A percentile compares a stretch with the other conserved stretches of the same genome.
Conservation (phyloP, 768 basidiomycete species). For the Ephemerocybe angulata region DNA sequence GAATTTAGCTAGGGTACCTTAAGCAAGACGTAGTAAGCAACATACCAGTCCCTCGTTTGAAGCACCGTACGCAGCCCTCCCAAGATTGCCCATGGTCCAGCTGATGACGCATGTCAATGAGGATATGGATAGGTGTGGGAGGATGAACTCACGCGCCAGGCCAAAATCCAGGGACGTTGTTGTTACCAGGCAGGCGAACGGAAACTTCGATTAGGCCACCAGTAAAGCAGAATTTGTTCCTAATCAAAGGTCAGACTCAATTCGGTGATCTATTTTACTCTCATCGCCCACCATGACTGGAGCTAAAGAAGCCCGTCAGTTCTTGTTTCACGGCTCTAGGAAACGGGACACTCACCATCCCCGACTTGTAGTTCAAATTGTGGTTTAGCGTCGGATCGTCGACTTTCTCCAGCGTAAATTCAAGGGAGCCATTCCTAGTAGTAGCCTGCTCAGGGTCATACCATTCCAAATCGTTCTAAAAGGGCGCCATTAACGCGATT, state of each 20-base stretch:
- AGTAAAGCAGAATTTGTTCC: constrained; percentile 72
- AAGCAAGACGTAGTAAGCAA: background rate
- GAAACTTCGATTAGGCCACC: constrained; percentile 69
- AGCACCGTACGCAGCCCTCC: constrained; percentile 72
- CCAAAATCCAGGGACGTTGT: constrained; percentile 38
- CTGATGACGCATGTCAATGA: constrained; percentile 22
- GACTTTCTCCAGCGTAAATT: constrained; percentile 60
- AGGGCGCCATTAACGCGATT: no score
- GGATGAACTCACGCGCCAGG: constrained; percentile 28
- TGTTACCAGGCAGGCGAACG: constrained; percentile 69
- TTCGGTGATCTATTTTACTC: background rate
- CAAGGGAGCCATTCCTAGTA: constrained; percentile 65
- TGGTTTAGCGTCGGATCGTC: constrained; percentile 41
- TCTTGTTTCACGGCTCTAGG: background rate
- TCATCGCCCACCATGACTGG: constrained; percentile 26
- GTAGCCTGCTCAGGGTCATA: constrained; percentile 65
- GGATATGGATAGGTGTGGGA: background rate
- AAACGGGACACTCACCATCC: constrained; percentile 38
- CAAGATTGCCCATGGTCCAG: constrained; percentile 52
- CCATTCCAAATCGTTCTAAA: constrained; percentile 67
- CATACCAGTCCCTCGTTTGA: constrained; percentile 64
- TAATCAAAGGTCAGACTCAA: constrained; percentile 40
- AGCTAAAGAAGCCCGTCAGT: constrained; percentile 24
- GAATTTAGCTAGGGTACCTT: background rate
- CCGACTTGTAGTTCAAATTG: constrained; percentile 61